A percentile compares a stretch with the other conserved stretches of the same genome.
Evolutionary conservation across 2,329 filamentous ascomycete genomes (phyloP).

Genomic region (Incumbomyces delicatus): DNA sequence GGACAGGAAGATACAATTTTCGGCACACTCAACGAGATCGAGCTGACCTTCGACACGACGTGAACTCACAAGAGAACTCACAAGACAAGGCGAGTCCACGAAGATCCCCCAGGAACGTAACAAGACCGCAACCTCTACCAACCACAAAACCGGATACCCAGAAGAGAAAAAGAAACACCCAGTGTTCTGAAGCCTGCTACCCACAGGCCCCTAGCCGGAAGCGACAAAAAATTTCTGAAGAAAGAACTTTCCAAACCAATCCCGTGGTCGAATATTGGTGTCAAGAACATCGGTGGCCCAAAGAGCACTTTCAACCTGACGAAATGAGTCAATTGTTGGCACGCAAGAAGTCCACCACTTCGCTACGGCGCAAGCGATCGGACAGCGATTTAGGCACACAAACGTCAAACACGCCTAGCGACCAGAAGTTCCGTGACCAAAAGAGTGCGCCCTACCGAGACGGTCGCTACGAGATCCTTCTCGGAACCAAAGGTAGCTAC

Average conservation of each 20-base stretch:
- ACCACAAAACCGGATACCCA: not conserved
- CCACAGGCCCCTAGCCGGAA: not conserved
- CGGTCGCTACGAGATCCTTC: constrained; percentile 11
- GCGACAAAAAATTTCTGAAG: not conserved
- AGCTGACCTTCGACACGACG: not conserved
- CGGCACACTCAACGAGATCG: not conserved
- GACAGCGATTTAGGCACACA: constrained; percentile 13
- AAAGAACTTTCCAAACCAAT: not conserved
- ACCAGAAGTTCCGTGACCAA: constrained; percentile 15
- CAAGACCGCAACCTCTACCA: not conserved
- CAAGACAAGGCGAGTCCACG: not conserved
- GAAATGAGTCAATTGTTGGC: constrained; percentile 25
- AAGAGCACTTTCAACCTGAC: not conserved
- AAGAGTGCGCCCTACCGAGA: constrained; percentile 18
- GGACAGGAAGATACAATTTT: not conserved
- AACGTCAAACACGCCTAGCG: constrained; percentile 17
- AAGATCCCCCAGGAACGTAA: not conserved
- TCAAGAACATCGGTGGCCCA: not conserved
- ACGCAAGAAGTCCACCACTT: constrained; percentile 15
- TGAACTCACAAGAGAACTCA: not conserved
- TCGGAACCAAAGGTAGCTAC: constrained; percentile 17
- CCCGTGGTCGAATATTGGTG: not conserved
- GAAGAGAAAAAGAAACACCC: not conserved
- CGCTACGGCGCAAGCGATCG: constrained; percentile 18
- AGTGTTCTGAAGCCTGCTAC: not conserved